Base-by-base conservation (phyloP, 768 basidiomycete genomes). In the Mycena rosella region DNA sequence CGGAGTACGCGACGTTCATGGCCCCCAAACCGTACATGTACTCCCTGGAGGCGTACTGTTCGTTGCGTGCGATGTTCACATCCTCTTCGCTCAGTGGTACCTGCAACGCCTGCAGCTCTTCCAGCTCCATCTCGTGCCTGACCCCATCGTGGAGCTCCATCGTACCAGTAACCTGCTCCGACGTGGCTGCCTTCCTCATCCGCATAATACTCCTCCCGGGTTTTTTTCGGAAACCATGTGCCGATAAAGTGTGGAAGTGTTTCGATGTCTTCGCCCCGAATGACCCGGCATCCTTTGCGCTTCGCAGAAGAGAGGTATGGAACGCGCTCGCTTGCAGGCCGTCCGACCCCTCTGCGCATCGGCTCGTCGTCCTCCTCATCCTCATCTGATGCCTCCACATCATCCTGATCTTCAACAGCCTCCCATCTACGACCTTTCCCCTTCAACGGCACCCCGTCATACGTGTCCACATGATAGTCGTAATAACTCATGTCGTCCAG, bases 181-280 rank as follows among this genome's bases (percentile, higher is more conserved):
- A 24, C 11, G 15, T 30, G n/a, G 45, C 61, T n/a, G n/a, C 18
- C 5, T 27, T 48, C 26, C 47, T 36, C 6, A 52, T 67, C 82
- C 38, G 72, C 79, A 49, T 82, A 86, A 14, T 81, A 77, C 1
- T 69, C 38, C 2, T 53, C 20, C 27, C 81, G 74, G 59, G 83
- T 72, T 0, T 58, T 10, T 0, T 69, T 32, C 2, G 83, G 80
- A 57, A 85, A 81, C 22, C 69, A 82, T 0, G 54, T 71, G 0
- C 84, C 84, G n/a, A 83, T 68, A 55, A 85, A 76, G 38, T 80
- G 78, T 0, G 80, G 80, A 0, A 84, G 47, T 0, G 59, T 82
- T 10, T 78, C 74, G 53, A 84, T 83, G 0, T 73, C 69, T 1
- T 17, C 1, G 3, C 36, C 29, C 7, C 74, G 73, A 0, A 73